These are phyloP conservation scores for Phaeosphaeriaceae sp. DNA, from an alignment of 2,329 filamentous ascomycete species.

Conservation along the genomic window DNA sequence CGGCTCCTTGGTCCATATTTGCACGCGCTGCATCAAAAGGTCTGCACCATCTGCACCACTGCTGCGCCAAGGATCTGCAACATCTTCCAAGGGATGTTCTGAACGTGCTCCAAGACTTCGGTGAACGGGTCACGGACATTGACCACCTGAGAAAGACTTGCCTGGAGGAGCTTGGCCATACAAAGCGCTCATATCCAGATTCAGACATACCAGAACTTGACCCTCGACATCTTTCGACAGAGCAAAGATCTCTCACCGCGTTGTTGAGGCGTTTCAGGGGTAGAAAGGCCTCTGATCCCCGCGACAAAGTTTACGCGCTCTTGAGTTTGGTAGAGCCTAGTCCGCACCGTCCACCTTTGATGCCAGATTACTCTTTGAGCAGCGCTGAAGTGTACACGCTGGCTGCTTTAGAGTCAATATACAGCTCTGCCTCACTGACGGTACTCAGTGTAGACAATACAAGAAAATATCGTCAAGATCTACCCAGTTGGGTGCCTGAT, in stretches of 20 bases:
- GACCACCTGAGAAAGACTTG: slow-evolving; percentile 1
- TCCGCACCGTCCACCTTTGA: neutral
- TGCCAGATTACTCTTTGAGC: slow-evolving; percentile 15
- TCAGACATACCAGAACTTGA: no score
- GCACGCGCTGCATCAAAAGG: slow-evolving; percentile 5
- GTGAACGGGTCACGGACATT: slow-evolving; percentile 5
- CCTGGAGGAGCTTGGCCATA: neutral
- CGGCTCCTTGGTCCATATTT: slow-evolving; percentile 19
- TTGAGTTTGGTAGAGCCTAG: slow-evolving; percentile 8
- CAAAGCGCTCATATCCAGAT: no score
- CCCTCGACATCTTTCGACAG: neutral
- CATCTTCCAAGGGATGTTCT: slow-evolving; percentile 2
- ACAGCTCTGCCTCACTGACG: slow-evolving; percentile 2
- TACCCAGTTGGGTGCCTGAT: slow-evolving; percentile 31
- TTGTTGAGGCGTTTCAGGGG: slow-evolving; percentile 13
- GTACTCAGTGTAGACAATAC: slow-evolving; percentile 19
- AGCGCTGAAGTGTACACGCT: slow-evolving; percentile 13
- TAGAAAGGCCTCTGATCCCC: slow-evolving; percentile 20
- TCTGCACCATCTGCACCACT: neutral
- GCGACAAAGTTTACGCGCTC: slow-evolving; percentile 28
- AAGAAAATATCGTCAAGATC: slow-evolving; percentile 18
- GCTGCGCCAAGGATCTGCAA: slow-evolving; percentile 2
- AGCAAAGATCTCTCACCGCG: neutral
- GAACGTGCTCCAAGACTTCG: slow-evolving; percentile 9
- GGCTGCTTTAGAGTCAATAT: slow-evolving; percentile 12